Percentiles rank a stretch among this genome's conserved stretches.
These are phyloP conservation scores for Orychophragmus violaceus DNA, from an alignment of 345 rosid species.

Conservation along the genomic window DNA sequence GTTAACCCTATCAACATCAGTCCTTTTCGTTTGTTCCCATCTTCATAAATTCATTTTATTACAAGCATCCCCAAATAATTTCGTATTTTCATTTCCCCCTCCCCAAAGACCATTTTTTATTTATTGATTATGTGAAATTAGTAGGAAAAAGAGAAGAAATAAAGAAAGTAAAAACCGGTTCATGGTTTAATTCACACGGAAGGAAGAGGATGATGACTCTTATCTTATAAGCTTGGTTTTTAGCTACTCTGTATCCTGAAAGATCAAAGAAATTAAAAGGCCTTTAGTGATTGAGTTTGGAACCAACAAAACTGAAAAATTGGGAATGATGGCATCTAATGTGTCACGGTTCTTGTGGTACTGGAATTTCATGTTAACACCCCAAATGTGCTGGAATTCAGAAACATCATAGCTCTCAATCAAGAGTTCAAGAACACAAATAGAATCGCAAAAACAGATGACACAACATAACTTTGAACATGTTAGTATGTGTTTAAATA, in stretches of 20 bases:
- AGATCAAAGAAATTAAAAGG: not conserved
- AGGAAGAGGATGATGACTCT: not conserved
- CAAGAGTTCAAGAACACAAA: too few species aligned
- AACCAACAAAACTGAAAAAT: not conserved
- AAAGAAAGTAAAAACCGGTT: not conserved
- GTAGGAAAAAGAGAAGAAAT: not conserved
- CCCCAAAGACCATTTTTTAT: not conserved
- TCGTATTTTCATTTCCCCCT: not conserved
- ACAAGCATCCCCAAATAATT: not conserved
- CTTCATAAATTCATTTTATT: not conserved
- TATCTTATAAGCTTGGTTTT: not conserved
- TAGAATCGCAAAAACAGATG: too few species aligned
- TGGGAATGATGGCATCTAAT: not conserved
- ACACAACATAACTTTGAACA: too few species aligned
- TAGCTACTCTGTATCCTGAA: slow-evolving; percentile 2
- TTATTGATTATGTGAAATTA: not conserved
- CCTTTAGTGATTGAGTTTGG: not conserved
- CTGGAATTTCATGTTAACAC: not conserved
- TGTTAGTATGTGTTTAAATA: too few species aligned
- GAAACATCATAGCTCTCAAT: too few species aligned
- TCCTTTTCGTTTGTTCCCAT: not conserved
- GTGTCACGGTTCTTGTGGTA: not conserved
- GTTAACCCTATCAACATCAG: slow-evolving; percentile 14
- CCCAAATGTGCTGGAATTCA: too few species aligned
- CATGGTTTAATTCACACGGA: not conserved